A percentile compares a stretch with the other conserved stretches of the same genome.
phyloP scores from a whole-genome alignment of 1,139 yeast genomes.

The Tardiomyces depauwii region DNA sequence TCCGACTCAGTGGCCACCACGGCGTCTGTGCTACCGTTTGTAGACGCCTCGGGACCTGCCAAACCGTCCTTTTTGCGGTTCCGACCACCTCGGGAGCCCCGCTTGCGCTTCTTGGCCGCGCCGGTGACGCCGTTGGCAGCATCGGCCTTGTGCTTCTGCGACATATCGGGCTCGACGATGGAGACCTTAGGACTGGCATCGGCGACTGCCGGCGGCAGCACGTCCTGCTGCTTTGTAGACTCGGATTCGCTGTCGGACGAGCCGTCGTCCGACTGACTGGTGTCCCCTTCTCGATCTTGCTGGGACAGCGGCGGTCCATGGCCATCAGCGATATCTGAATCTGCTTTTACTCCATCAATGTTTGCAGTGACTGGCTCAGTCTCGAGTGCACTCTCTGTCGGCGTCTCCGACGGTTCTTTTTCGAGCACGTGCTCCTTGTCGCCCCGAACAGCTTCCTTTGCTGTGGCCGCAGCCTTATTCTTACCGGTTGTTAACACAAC shows the following conservation, averaged over 20 bases:
- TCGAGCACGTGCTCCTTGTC: not conserved
- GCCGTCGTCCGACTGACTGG: no score
- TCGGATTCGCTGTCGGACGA: no score
- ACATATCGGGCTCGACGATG: conserved; percentile 12
- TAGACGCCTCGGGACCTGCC: not conserved
- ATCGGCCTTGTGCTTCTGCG: conserved; percentile 1
- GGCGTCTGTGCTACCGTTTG: not conserved
- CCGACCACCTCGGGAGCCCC: conserved; percentile 83
- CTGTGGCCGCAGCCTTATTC: not conserved
- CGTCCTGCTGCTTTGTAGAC: no score
- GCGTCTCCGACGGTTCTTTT: no score
- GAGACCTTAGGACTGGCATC: conserved; percentile 6
- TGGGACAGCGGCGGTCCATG: not conserved
- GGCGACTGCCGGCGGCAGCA: no score
- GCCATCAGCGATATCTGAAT: not conserved
- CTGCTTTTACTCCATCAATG: no score
- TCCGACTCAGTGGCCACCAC: not conserved
- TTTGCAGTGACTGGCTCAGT: not conserved
- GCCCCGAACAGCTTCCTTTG: not conserved
- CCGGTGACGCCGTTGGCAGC: conserved; percentile 5
- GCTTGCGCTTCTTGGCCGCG: conserved; percentile 45
- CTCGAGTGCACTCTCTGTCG: no score
- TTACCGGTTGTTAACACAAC: not conserved
- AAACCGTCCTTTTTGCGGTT: conserved; percentile 31
- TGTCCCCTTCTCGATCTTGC: not conserved